Base-by-base conservation (phyloP, 75 land plant species). In the Gnetum montanum region DNA sequence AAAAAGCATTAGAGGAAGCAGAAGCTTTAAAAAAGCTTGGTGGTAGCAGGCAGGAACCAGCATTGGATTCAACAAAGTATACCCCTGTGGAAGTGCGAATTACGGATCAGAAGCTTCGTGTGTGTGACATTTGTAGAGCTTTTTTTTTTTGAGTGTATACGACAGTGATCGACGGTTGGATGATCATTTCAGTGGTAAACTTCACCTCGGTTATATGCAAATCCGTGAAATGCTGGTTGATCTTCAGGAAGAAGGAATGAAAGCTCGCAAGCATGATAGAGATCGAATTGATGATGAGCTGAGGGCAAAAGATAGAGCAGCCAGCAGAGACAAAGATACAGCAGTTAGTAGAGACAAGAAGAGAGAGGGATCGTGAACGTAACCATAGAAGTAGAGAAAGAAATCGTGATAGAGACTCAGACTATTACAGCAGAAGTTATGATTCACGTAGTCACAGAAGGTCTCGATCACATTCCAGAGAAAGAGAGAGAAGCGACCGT, bases 101-200 rank as follows among this genome's bases (percentile, higher is more conserved):
- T 83, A 86, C 99, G 40, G 99, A 95, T 71, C 99, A 95, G 70
- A 95, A 95, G 79, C 75, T 95, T 30, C 88, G 99, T 54, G 90
- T 94, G 0, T 94, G 99, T 71, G 99, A 95, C 73, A 95, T 95
- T 31, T 95, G 99, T 81, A 96, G 99, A 59, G 99, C 99, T 31
- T 90, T 90, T 60, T 78, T 31, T 90, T 90, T 60, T 78, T 95
- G 62, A 95, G 99, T 64, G 90, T 95, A 38, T 95, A 95, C 81
- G 99, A 95, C 73, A 95, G 81, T 81, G 92, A 90, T 41, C 91
- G 92, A 15, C 86, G 96, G 15, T 66, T 89, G 48, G 94, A 87
- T 34, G 98, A 94, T 69, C 96, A 89, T 73, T 94, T 94, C 78
- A 95, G 98, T 46, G 98, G 98, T 26, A 94, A 94, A 64, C 94